A percentile compares a stretch with the other conserved stretches of the same genome.
These are phyloP conservation scores for Cystobasidium pallidum DNA, from an alignment of 1,284 basidiomycete genomes.

Conservation along the genomic window DNA sequence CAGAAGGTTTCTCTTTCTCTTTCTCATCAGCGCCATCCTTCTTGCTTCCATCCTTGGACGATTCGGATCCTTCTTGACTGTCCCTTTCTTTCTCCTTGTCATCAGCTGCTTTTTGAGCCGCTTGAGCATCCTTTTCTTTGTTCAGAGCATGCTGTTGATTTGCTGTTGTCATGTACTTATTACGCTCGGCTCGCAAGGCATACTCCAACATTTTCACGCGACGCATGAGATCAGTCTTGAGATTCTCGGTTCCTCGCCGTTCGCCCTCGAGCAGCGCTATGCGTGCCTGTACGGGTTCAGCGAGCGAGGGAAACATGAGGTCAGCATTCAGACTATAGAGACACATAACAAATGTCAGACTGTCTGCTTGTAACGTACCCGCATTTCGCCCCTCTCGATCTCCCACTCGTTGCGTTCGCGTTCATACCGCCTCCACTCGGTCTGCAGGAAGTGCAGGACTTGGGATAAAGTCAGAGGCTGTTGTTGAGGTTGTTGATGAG, in stretches of 20 bases:
- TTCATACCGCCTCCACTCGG: constrained; percentile 90
- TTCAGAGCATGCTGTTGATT: constrained; percentile 60
- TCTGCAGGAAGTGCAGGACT: constrained; percentile 95
- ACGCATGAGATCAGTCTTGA: constrained; percentile 91
- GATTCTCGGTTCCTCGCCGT: constrained; percentile 91
- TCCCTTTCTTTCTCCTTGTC: constrained; percentile 29
- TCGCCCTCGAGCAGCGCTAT: constrained; percentile 98
- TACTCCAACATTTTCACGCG: constrained; percentile 99
- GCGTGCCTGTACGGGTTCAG: constrained; percentile 68
- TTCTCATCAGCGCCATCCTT: constrained; percentile 23
- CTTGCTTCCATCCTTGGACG: constrained; percentile 14
- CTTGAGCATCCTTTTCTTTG: constrained; percentile 46
- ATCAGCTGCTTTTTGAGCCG: constrained; percentile 3
- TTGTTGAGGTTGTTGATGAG: constrained; percentile 18
- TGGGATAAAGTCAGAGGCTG: constrained; percentile 77
- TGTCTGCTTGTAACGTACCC: constrained; percentile 67
- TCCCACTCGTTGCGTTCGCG: constrained; percentile 99
- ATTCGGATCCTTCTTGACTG: constrained; percentile 10
- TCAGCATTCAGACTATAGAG: constrained; percentile 40
- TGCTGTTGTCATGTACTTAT: constrained; percentile 43
- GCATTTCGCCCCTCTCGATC: constrained; percentile 98
- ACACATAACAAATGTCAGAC: not conserved
- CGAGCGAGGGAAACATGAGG: constrained; percentile 49
- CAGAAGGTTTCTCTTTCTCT: constrained; percentile 31
- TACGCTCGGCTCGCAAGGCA: constrained; percentile 91